Base-by-base conservation (phyloP, 495 filamentous ascomycete genomes). In the Lasiosphaeria ovina region DNA sequence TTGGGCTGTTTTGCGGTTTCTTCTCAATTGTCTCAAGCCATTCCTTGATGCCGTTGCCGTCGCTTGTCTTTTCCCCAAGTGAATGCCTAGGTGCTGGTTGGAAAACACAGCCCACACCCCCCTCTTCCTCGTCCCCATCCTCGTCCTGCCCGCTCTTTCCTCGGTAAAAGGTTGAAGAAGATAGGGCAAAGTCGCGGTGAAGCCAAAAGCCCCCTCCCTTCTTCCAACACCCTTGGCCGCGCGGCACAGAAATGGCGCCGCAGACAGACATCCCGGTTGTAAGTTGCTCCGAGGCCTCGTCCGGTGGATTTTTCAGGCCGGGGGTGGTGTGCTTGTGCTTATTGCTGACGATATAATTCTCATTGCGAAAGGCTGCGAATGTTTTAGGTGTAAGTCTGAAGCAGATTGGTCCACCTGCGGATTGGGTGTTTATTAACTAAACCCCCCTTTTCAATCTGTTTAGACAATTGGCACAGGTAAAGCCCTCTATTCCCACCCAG, bases 401-500 rank as follows among this genome's bases (percentile, higher is more conserved):
- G 44, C 44, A n/a, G 44, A 47, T 47, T 47, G 44, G 44, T 14
- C 11, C 5, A 1, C 44, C 11, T 47, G 8, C 38, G 12, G 5
- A 5, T 14, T 47, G 12, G 44, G 44, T 14, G 44, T 47, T 54
- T 3, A 63, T 48, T 40, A 48, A 35, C 63, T 24, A 44, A 47
- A 5, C 5, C 44, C 44, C 11, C 44, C 12, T 52, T 36, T 45
- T 12, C 36, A 17, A 57, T 48, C 17, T 6, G 40, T 12, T 32
- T 52, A 78, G 76, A 79, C 75, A 6, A 77, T 79, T 35, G 76
- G 76, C 50, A 79, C 76, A 62, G 65, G 76, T 79, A 53, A 66
- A 38, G 36, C 14, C 48, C 48, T 48, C 17, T 14, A 7, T 24
- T 31, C 49, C 49, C 6, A 11, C 49, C 9, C 2, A 24, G 3